Conservation (phyloP, 148 eudicot species). For the Amaranthus cruentus region DNA sequence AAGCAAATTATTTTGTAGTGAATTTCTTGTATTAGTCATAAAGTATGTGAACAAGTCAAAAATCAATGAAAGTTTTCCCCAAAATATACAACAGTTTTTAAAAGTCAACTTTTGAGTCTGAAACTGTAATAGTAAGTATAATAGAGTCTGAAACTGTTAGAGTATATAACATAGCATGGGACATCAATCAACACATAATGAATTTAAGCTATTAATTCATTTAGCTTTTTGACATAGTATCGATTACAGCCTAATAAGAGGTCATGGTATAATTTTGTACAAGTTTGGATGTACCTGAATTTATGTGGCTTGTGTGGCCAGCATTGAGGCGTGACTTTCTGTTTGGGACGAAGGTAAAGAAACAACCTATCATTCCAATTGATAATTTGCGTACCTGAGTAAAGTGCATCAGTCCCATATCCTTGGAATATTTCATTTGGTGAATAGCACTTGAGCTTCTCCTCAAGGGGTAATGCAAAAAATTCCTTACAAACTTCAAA, state of each 20-base stretch:
- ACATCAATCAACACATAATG: too few relatives aligned
- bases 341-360: slow-evolving; percentile 35
- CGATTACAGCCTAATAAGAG: not conserved
- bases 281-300: slow-evolving; percentile 47
- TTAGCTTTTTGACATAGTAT: too few relatives aligned
- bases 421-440: slow-evolving; percentile 41
- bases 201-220: too few relatives aligned
- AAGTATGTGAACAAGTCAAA: too few relatives aligned
- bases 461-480: slow-evolving; percentile 48
- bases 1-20: too few relatives aligned
- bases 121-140: too few relatives aligned
- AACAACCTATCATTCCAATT: slow-evolving; percentile 64
- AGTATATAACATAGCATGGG: too few relatives aligned
- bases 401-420: slow-evolving; percentile 45
- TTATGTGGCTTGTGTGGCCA: slow-evolving; percentile 60
- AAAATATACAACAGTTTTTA: too few relatives aligned
- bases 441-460: slow-evolving; percentile 46
- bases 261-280: not conserved
- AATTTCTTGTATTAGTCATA: too few relatives aligned
- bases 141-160: too few relatives aligned
- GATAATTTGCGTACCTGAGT: slow-evolving; percentile 30
- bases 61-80: too few relatives aligned
- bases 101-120: too few relatives aligned
- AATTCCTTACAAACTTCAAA: slow-evolving; percentile 37
- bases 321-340: slow-evolving; percentile 30